Base-by-base conservation (phyloP, 2,329 filamentous ascomycete genomes). In the Onygena corvina region DNA sequence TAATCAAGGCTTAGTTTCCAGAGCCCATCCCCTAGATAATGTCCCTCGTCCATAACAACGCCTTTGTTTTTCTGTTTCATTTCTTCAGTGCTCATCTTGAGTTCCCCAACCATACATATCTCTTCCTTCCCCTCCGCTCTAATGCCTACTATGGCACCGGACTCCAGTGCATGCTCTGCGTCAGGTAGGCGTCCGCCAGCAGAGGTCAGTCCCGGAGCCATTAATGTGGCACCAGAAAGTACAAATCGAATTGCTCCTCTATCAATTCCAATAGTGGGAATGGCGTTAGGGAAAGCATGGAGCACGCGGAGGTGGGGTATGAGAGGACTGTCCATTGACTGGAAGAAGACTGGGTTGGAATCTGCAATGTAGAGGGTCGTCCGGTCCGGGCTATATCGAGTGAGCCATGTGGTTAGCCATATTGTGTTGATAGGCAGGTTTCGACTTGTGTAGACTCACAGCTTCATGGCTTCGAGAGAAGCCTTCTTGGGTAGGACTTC, bases 211-310 rank as follows among this genome's bases (percentile, higher is more conserved):
- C 92, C 92, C 0, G 92, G 92, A 1, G 88, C 90, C 92, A 98
- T 98, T 54, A 98, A 81, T 11, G 90, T 87, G 0, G 92, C 92
- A 38, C 92, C 92, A 1, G 81, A 86, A 1, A 98, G 78, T 21
- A 98, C 90, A 70, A 98, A 98, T 53, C 92, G 86, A 62, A 98
- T 96, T 3, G 92, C 92, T 54, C 92, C 92, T 46, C 92, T 80
- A 67, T 98, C 92, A 66, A 96, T 94, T 52, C 89, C 83, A 51
- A 98, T 75, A 47, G 79, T 83, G 14, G 85, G 82, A 65, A 98
- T 90, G 52, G 80, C 84, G 57, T 80, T 72, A 7, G 92, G 92
- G 71, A 90, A 96, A 58, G 83, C 79, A 74, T 98, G 92, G 31
- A 98, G 80, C 60, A 96, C 80, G 44, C 78, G 78, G 9, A 98